Base-by-base conservation (phyloP, 192 early-diverging fungal genomes). In the Allomyces arbusculus region DNA sequence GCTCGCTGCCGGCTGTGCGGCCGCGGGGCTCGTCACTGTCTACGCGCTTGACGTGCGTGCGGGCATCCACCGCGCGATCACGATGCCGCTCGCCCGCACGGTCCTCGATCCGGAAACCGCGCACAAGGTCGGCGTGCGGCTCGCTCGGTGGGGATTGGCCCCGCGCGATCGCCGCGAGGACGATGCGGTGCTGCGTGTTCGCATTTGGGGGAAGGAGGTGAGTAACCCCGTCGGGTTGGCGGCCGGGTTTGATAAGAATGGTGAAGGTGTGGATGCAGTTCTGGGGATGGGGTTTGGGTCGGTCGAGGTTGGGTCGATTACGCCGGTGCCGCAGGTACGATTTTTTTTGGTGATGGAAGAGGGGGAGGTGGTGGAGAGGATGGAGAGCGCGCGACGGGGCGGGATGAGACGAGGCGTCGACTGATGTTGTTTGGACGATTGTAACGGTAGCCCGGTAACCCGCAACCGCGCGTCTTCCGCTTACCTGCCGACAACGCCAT, bases 161-260 rank as follows among this genome's bases (percentile, higher is more conserved):
- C 86, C 91, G 7, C 67, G 70, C 50, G 90, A 94, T 67, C 73
- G 78, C 63, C 69, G 67, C 24, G 26, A 68, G 0, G 86, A 91
- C 67, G 75, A 80, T 58, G 69, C 69, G 23, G 67, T 67, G 4
- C 68, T 84, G 22, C 70, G 74, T 63, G 77, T 83, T 44, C 76
- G 78, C 78, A 69, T 92, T 55, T 93, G 81, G 79, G 84, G 84
- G 55, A 86, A 86, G 71, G 79, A 63, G 6, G 33, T 92, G 64
- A 67, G 75, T 4, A 93, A 91, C 77, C 92, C 92, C 4, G 69
- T 95, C 7, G 88, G 89, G 1, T 71, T 95, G 65, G 92, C 92
- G 10, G 92, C 92, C 23, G 92, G 92, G 23, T 95, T 83, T 64
- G 92, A 95, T 73, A 95, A 95, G 77, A 83, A 95, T 73, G 91